A percentile compares a stretch with the other conserved stretches of the same genome.
Evolutionary conservation across 768 basidiomycete genomes (phyloP).

Genomic region (Russula brevipes): DNA sequence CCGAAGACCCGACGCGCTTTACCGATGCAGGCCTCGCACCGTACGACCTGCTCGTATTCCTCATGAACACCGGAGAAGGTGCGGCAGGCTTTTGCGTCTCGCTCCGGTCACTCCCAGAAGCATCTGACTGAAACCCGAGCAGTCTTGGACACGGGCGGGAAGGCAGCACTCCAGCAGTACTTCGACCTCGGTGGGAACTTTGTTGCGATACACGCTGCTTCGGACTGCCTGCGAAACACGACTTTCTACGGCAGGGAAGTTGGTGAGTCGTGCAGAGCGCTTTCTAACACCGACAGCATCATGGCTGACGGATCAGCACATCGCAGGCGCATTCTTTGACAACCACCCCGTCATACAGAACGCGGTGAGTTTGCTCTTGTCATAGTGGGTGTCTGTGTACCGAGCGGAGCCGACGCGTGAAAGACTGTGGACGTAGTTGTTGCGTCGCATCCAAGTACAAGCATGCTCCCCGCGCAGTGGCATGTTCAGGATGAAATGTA

Average conservation of each 20-base stretch:
- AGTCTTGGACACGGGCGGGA: constrained; percentile 41
- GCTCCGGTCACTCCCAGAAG: not conserved
- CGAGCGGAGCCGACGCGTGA: not conserved
- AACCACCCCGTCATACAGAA: constrained; percentile 42
- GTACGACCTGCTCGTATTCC: constrained; percentile 44
- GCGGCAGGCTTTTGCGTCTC: constrained; percentile 9
- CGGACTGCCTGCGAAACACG: constrained; percentile 39
- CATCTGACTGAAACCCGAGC: not conserved
- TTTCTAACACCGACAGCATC: not conserved
- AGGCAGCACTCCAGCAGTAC: constrained; percentile 40
- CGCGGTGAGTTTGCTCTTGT: constrained; percentile 34
- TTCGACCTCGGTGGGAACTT: constrained; percentile 44
- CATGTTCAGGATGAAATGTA: constrained; percentile 38
- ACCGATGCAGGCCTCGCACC: constrained; percentile 36
- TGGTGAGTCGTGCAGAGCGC: constrained; percentile 29
- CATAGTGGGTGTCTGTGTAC: not conserved
- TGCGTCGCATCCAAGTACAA: constrained; percentile 41
- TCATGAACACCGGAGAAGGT: constrained; percentile 45
- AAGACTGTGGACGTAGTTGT: constrained; percentile 40
- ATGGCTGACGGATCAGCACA: not conserved
- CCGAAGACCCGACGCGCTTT: constrained; percentile 41
- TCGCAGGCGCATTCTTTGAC: constrained; percentile 41
- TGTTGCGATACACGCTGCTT: constrained; percentile 43
- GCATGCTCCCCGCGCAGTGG: constrained; percentile 35
- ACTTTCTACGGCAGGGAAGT: constrained; percentile 40